Conservation (phyloP, 306 rosid genomes). For the Vigna angularis region DNA sequence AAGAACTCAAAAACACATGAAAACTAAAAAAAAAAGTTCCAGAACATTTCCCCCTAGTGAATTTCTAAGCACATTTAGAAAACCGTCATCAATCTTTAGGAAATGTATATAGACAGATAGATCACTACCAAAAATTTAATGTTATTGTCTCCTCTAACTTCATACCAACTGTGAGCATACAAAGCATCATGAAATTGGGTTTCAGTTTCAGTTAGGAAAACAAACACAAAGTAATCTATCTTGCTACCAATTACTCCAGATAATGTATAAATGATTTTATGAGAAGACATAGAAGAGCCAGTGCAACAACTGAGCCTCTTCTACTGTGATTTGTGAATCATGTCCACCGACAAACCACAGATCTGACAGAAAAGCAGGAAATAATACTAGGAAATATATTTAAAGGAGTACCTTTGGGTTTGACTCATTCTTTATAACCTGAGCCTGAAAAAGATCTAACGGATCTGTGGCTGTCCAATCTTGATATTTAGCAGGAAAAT, state of each 20-base stretch:
- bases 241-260: slow-evolving; percentile 24
- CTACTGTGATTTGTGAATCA: not conserved
- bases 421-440: slow-evolving; percentile 70
- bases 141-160: slow-evolving; percentile 8
- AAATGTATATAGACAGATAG: not conserved
- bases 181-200: slow-evolving; percentile 22
- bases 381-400: not conserved
- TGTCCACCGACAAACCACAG: not conserved
- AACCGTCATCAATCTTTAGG: not conserved
- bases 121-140: not conserved
- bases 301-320: not conserved
- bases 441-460: slow-evolving; percentile 87
- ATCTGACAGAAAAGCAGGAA: slow-evolving; percentile 26
- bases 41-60: slow-evolving; percentile 11
- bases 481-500: slow-evolving; percentile 82
- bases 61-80: slow-evolving; percentile 14
- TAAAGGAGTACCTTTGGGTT: slow-evolving; percentile 80
- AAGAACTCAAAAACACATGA: slow-evolving; percentile 19
- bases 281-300: slow-evolving; percentile 4
- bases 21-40: not conserved
- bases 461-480: slow-evolving; percentile 88
- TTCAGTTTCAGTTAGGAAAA: slow-evolving; percentile 14
- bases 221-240: slow-evolving; percentile 19
- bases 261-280: slow-evolving; percentile 22
- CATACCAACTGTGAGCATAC: slow-evolving; percentile 12